A percentile compares a stretch with the other conserved stretches of the same genome.
phyloP scores from a whole-genome alignment of 306 rosid species.

The Lithocarpus polystachyus region DNA sequence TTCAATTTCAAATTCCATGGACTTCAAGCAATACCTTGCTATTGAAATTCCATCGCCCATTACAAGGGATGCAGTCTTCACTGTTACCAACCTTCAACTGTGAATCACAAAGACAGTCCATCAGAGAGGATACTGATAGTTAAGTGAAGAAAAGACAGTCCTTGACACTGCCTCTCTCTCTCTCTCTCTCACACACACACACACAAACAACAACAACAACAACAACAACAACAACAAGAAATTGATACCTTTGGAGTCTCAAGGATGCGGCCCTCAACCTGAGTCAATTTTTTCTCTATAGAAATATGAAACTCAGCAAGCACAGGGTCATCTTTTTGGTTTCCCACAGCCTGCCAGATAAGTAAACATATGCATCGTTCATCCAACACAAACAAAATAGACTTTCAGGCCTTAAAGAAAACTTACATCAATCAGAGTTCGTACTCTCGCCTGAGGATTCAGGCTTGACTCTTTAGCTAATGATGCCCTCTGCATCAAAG shows the following conservation, averaged over 20 bases:
- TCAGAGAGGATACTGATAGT: conserved; percentile 17
- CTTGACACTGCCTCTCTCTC: neutral
- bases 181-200: neutral
- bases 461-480: conserved; percentile 78
- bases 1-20: neutral
- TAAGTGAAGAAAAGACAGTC: neutral
- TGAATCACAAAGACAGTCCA: conserved; percentile 17
- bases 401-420: conserved; percentile 1
- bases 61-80: conserved; percentile 62
- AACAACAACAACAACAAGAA: neutral
- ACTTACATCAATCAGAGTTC: conserved; percentile 55
- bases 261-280: conserved; percentile 76
- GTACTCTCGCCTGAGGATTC: conserved; percentile 71
- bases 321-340: conserved; percentile 53
- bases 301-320: conserved; percentile 67
- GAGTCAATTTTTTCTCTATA: conserved; percentile 54
- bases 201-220: too few relatives aligned
- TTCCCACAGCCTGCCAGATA: conserved; percentile 53
- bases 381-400: neutral
- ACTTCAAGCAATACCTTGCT: conserved; percentile 56
- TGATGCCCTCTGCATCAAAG: conserved; percentile 69
- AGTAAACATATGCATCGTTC: conserved; percentile 12
- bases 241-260: conserved; percentile 71
- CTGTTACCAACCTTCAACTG: conserved; percentile 82
- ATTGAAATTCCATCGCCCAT: conserved; percentile 89